Conservation (phyloP, 768 basidiomycete genomes). For the Saitozyma podzolica region DNA sequence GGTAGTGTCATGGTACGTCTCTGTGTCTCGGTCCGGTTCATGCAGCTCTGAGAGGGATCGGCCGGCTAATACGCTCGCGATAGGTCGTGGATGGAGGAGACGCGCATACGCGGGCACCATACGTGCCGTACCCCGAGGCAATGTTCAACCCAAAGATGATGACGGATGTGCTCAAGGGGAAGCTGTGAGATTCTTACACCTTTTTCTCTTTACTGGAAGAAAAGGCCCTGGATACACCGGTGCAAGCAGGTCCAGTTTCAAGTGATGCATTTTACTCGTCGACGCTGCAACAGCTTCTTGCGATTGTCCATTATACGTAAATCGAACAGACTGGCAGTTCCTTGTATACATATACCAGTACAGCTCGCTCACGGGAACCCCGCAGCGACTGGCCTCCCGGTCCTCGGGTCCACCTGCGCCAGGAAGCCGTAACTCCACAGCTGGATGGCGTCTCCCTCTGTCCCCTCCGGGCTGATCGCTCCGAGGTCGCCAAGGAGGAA, state of each 20-base stretch:
- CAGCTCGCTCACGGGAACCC: conserved; percentile 16
- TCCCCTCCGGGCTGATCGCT: conserved; percentile 54
- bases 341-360: too few species aligned
- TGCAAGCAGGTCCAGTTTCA: too few species aligned
- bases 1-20: conserved; percentile 65
- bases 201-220: too few species aligned
- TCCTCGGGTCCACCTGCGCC: conserved; percentile 53
- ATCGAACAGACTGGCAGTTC: too few species aligned
- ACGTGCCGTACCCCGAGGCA: conserved; percentile 44
- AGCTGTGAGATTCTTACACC: conserved; percentile 11
- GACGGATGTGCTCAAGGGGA: conserved; percentile 33
- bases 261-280: too few species aligned
- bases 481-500: conserved; percentile 56
- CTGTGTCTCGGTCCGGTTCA: too few species aligned
- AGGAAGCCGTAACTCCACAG: conserved; percentile 57
- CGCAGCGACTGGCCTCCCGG: conserved; percentile 27
- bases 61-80: not conserved
- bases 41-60: too few species aligned
- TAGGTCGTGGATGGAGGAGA: conserved; percentile 52
- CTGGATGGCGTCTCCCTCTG: conserved; percentile 56
- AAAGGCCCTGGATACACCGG: too few species aligned
- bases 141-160: conserved; percentile 45
- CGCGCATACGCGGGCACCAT: conserved; percentile 24
- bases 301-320: too few species aligned
- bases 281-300: too few species aligned